Conservation (phyloP, 2,329 filamentous ascomycete genomes). For the Shiraia bambusicola region DNA sequence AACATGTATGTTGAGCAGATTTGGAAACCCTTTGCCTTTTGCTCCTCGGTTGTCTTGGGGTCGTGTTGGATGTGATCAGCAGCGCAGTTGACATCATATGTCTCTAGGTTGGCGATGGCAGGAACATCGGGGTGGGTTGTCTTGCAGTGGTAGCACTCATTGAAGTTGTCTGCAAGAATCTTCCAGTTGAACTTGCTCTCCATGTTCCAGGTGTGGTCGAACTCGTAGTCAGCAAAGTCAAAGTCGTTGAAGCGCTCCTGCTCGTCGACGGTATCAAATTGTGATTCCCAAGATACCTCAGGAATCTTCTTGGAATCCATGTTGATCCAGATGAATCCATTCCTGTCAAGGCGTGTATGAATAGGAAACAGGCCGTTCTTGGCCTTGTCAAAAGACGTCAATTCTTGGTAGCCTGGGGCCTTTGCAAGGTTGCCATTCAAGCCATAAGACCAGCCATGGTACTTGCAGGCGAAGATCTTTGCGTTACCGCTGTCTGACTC, state of each 20-base stretch:
- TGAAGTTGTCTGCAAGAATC: slow-evolving; percentile 59
- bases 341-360: slow-evolving; percentile 33
- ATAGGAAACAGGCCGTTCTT: slow-evolving; percentile 42
- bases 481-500: slow-evolving; percentile 42
- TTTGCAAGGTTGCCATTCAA: slow-evolving; percentile 48
- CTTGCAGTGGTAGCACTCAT: slow-evolving; percentile 66
- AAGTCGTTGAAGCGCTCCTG: slow-evolving; percentile 39
- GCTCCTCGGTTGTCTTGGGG: slow-evolving; percentile 30
- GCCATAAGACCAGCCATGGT: slow-evolving; percentile 52
- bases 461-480: slow-evolving; percentile 47
- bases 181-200: slow-evolving; percentile 41
- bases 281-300: slow-evolving; percentile 33
- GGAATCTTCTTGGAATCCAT: slow-evolving; percentile 37
- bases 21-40: slow-evolving; percentile 27
- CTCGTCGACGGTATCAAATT: slow-evolving; percentile 35
- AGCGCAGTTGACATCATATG: slow-evolving; percentile 47
- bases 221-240: slow-evolving; percentile 49
- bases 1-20: slow-evolving; percentile 37
- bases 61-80: slow-evolving; percentile 39
- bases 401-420: slow-evolving; percentile 46
- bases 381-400: slow-evolving; percentile 44
- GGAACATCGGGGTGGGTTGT: slow-evolving; percentile 61
- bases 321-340: slow-evolving; percentile 43
- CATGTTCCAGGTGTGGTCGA: slow-evolving; percentile 43
- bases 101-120: slow-evolving; percentile 57